Evolutionary conservation across 2,329 filamentous ascomycete species (phyloP).

Genomic region (Alternaria dauci): DNA sequence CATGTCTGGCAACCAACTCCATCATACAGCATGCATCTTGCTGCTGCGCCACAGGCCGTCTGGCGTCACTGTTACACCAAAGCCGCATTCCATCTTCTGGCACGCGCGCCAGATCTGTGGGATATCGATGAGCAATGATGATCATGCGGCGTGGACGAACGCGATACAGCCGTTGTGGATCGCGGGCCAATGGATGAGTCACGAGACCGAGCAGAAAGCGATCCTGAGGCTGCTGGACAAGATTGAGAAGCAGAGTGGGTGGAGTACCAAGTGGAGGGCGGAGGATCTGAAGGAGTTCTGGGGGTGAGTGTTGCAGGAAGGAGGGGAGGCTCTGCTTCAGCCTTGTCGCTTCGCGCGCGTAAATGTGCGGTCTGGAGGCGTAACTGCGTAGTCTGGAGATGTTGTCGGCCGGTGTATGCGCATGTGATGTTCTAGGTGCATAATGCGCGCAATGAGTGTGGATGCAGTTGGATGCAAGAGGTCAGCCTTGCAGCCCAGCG

Average conservation of each 20-base stretch:
- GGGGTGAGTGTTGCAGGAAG: slow-evolving; percentile 42
- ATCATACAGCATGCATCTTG: slow-evolving; percentile 25
- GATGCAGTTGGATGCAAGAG: neutral
- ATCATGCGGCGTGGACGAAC: slow-evolving; percentile 58
- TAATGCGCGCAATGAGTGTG: neutral
- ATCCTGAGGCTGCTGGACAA: slow-evolving; percentile 59
- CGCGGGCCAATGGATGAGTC: slow-evolving; percentile 59
- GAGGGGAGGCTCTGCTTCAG: neutral
- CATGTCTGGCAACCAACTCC: slow-evolving; percentile 27
- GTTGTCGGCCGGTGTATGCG: neutral
- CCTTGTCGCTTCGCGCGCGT: neutral
- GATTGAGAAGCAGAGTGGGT: slow-evolving; percentile 63
- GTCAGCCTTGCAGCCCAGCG: neutral
- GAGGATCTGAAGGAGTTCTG: slow-evolving; percentile 63
- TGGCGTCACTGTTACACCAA: slow-evolving; percentile 23
- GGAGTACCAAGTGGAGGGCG: slow-evolving; percentile 62
- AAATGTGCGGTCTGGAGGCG: neutral
- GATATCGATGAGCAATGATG: slow-evolving; percentile 56
- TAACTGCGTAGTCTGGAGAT: no score
- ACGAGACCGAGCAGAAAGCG: slow-evolving; percentile 53
- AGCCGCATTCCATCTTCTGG: slow-evolving; percentile 53
- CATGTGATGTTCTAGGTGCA: neutral
- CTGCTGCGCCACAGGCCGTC: slow-evolving; percentile 34
- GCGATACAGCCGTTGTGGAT: slow-evolving; percentile 59
- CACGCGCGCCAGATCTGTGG: slow-evolving; percentile 59